A percentile compares a stretch with the other conserved stretches of the same genome.
Evolutionary conservation across 345 rosid species (phyloP).

Genomic region (Ricinus communis): DNA sequence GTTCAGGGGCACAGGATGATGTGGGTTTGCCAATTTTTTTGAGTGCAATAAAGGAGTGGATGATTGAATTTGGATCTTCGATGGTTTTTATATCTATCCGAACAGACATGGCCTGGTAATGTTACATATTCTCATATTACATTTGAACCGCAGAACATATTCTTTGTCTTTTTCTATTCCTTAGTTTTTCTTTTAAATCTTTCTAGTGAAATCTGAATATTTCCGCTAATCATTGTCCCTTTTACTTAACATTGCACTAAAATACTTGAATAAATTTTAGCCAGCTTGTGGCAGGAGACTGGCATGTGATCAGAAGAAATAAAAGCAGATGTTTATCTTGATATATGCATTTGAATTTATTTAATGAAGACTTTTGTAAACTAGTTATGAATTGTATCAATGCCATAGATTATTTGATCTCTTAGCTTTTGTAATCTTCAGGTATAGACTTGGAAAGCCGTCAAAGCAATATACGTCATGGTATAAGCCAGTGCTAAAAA

Average conservation of each 20-base stretch:
- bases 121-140: conserved; percentile 6
- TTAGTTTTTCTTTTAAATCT: not conserved
- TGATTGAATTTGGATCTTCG: conserved; percentile 71
- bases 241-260: not conserved
- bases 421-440: conserved; percentile 24
- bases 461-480: conserved; percentile 79
- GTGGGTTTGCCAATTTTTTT: conserved; percentile 54
- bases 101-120: conserved; percentile 86
- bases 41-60: conserved; percentile 83
- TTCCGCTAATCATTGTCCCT: not conserved
- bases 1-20: conserved; percentile 32
- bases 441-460: conserved; percentile 91
- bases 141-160: not conserved
- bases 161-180: not conserved
- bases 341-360: not conserved
- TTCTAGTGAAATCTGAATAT: not conserved
- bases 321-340: not conserved
- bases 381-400: not conserved
- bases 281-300: not conserved
- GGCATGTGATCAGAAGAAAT: not conserved
- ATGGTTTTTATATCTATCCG: conserved; percentile 62
- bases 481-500: conserved; percentile 66
- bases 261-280: not conserved
- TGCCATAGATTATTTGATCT: conserved; percentile 3
- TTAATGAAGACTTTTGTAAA: not conserved